These are phyloP conservation scores for Primulina tabacum DNA, from an alignment of 257 asterid genomes.

Conservation along the genomic window DNA sequence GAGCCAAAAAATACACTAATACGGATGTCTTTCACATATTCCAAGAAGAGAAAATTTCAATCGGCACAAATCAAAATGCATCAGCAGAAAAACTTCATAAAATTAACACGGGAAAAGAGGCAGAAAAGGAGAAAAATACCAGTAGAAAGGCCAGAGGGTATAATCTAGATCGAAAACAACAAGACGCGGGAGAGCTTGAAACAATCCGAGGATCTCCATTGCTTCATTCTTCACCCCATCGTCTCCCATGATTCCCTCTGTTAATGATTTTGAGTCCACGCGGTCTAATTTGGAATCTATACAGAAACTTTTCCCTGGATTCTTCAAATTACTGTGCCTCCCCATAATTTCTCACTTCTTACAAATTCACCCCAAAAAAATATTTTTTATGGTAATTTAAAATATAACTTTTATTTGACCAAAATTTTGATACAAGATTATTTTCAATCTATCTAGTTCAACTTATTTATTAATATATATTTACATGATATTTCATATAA, in stretches of 20 bases:
- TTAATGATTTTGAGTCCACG: not conserved
- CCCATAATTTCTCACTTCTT: too few relatives aligned
- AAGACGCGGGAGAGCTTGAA: conserved; percentile 80
- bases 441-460: too few relatives aligned
- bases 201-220: conserved; percentile 67
- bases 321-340: too few relatives aligned
- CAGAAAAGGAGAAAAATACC: conserved; percentile 27
- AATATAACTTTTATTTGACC: too few relatives aligned
- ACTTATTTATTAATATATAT: too few relatives aligned
- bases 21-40: not conserved
- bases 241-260: conserved; percentile 59
- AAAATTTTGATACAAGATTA: too few relatives aligned
- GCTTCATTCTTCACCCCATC: conserved; percentile 86
- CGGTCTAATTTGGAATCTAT: not conserved
- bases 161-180: conserved; percentile 87
- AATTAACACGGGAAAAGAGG: not conserved
- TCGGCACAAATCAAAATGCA: not conserved
- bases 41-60: not conserved
- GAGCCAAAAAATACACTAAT: not conserved
- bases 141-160: conserved; percentile 70
- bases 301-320: too few relatives aligned
- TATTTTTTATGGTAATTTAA: too few relatives aligned
- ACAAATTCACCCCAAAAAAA: too few relatives aligned
- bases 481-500: too few relatives aligned
- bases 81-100: not conserved